phyloP scores from a whole-genome alignment of 2,329 filamentous ascomycete genomes.

The Ophiostoma fasciatum region DNA sequence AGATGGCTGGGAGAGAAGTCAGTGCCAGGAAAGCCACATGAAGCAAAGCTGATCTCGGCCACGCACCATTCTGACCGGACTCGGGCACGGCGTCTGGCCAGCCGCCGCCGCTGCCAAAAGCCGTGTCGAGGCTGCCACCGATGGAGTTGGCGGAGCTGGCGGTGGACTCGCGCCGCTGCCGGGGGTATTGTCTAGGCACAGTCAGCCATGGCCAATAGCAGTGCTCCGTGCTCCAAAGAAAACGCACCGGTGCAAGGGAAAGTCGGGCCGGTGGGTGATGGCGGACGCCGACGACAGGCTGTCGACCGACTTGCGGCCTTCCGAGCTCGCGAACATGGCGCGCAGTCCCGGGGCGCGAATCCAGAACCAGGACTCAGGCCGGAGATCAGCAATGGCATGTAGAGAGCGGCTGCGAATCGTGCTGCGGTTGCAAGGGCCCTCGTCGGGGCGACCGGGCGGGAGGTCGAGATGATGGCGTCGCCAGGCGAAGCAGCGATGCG shows the following conservation, averaged over 20 bases:
- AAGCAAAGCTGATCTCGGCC: neutral
- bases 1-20: conserved; percentile 49
- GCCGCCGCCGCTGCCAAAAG: conserved; percentile 36
- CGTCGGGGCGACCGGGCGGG: no score
- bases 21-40: neutral
- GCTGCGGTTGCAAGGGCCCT: no score
- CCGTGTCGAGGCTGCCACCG: conserved; percentile 65
- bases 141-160: conserved; percentile 81
- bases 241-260: conserved; percentile 42
- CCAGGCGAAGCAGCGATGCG: no score
- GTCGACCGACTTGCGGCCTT: conserved; percentile 50
- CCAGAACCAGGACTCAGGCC: conserved; percentile 1
- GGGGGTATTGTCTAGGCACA: conserved; percentile 11
- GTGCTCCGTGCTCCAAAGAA: neutral
- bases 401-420: neutral
- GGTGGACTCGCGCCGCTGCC: conserved; percentile 59
- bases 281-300: conserved; percentile 40
- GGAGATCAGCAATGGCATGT: conserved; percentile 3
- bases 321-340: conserved; percentile 43
- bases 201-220: neutral
- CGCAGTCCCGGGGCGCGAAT: conserved; percentile 4
- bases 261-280: conserved; percentile 32
- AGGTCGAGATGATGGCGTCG: no score
- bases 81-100: conserved; percentile 47
- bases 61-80: conserved; percentile 65